Conservation (phyloP, 768 basidiomycete species). For the Tephrocybe sp. region DNA sequence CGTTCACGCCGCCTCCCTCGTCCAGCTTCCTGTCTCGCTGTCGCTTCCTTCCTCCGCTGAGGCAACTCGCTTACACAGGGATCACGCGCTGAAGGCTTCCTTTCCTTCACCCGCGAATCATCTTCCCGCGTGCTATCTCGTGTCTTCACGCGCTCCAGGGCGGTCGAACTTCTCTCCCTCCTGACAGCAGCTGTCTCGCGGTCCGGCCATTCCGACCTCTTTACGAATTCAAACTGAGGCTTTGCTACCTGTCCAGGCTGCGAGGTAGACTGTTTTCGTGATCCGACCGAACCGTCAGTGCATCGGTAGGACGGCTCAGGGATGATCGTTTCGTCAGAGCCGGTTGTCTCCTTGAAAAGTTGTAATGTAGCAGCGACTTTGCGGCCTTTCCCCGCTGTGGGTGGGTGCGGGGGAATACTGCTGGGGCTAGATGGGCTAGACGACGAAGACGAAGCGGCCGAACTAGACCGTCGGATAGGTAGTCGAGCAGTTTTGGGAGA, state of each 20-base stretch:
- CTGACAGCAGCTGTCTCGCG: slow-evolving; percentile 70
- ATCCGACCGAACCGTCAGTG: slow-evolving; percentile 24
- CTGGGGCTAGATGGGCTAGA: slow-evolving; percentile 32
- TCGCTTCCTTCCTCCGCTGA: slow-evolving; percentile 58
- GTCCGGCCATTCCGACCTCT: slow-evolving; percentile 84
- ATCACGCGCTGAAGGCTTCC: slow-evolving; percentile 42
- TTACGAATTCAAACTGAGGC: slow-evolving; percentile 78
- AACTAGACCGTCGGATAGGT: slow-evolving; percentile 33
- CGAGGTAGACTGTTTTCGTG: slow-evolving; percentile 32
- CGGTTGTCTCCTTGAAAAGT: slow-evolving; percentile 75
- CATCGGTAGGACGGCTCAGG: slow-evolving; percentile 29
- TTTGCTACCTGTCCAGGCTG: slow-evolving; percentile 58
- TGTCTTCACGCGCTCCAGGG: slow-evolving; percentile 55
- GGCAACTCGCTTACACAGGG: slow-evolving; percentile 43
- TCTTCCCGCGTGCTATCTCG: slow-evolving; percentile 41
- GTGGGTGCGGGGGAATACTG: slow-evolving; percentile 24
- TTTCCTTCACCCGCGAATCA: slow-evolving; percentile 32
- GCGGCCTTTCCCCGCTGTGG: slow-evolving; percentile 59
- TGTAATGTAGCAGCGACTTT: slow-evolving; percentile 84
- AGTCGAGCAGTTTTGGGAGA: slow-evolving; percentile 32
- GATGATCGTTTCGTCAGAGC: slow-evolving; percentile 32
- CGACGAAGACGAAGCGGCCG: slow-evolving; percentile 32
- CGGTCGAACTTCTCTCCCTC: slow-evolving; percentile 65
- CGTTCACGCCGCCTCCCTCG: slow-evolving; percentile 69
- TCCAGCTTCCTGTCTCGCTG: slow-evolving; percentile 38